phyloP scores from a whole-genome alignment of 768 basidiomycete species.

The Mycena leptocephala region DNA sequence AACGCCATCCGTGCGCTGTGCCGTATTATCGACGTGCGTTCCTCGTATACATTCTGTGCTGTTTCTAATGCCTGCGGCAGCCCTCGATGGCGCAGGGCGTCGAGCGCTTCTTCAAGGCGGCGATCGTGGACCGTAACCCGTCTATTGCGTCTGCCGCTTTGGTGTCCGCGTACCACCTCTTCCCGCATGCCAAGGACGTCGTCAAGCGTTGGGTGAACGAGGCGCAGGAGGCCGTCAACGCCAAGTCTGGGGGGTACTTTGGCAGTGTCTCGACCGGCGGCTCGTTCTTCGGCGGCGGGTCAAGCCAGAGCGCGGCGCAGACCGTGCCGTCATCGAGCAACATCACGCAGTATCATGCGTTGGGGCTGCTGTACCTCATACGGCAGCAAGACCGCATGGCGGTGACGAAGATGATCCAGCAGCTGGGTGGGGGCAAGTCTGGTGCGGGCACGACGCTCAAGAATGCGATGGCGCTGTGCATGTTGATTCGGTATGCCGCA shows the following conservation, averaged over 20 bases:
- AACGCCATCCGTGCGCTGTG: conserved; percentile 98
- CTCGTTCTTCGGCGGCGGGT: conserved; percentile 84
- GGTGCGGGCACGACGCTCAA: conserved; percentile 89
- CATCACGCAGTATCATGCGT: conserved; percentile 97
- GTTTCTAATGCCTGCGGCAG: conserved; percentile 56
- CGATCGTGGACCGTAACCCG: conserved; percentile 96
- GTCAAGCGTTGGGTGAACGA: conserved; percentile 99
- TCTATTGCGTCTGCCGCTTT: conserved; percentile 97
- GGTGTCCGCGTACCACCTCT: conserved; percentile 97
- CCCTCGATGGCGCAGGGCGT: conserved; percentile 99
- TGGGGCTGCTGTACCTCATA: conserved; percentile 94
- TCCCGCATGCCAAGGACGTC: conserved; percentile 93
- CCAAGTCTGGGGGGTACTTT: conserved; percentile 84
- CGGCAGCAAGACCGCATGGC: conserved; percentile 99
- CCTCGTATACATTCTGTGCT: not conserved
- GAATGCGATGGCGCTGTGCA: conserved; percentile 97
- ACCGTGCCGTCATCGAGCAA: conserved; percentile 91
- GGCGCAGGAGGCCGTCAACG: conserved; percentile 95
- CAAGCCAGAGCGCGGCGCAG: conserved; percentile 72
- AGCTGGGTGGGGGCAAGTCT: conserved; percentile 91
- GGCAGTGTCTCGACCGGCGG: conserved; percentile 69
- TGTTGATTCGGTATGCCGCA: conserved; percentile 98
- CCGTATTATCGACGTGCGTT: conserved; percentile 95
- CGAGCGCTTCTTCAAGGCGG: conserved; percentile 99
- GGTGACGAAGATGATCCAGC: conserved; percentile 99